Base-by-base conservation (phyloP, 2,329 filamentous ascomycete genomes). In the Ascochyta lentis region DNA sequence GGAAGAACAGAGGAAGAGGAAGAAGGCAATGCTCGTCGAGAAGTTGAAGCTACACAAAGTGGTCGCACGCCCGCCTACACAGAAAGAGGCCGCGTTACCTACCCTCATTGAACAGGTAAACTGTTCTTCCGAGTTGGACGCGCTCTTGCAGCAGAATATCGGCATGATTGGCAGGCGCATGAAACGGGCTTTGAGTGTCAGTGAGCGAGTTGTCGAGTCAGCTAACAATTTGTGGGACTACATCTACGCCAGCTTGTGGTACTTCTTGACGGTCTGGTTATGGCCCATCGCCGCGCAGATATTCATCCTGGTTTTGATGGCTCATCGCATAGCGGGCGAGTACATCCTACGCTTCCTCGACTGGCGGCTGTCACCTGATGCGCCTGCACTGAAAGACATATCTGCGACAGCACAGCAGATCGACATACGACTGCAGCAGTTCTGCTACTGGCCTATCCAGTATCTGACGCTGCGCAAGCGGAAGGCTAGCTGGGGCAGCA, bases 391-490 rank as follows among this genome's bases (percentile, higher is more conserved):
- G 52, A 98, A 98, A 73, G 95, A 99, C 72, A 87, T 98, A 40
- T 98, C 93, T 29, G 95, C 95, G 13, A 98, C 94, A 0, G 95
- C 95, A 23, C 95, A 99, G 74, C 95, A 99, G 76, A 88, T 99
- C 33, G 95, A 99, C 76, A 97, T 99, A 62, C 90, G 95, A 5
- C 83, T 99, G 22, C 92, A 98, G 72, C 95, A 99, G 73, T 98
- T 98, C 72, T 98, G 94, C 77, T 99, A 99, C 75, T 98, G 94
- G 93, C 96, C 95, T 2, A 92, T 96, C 77, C 94, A 99, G 74
- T 97, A 98, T 72, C 84, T 94, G 39, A 98, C 92, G 15, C 77
- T 99, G 42, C 89, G 93, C n/a, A 88, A 91, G 70, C 84, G 93
- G 35, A 96, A 96, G 71, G 87, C 89, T 60, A 92, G 96, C 66